Base-by-base conservation (phyloP, 2,329 filamentous ascomycete species). In the Hirsutella rhossiliensis region DNA sequence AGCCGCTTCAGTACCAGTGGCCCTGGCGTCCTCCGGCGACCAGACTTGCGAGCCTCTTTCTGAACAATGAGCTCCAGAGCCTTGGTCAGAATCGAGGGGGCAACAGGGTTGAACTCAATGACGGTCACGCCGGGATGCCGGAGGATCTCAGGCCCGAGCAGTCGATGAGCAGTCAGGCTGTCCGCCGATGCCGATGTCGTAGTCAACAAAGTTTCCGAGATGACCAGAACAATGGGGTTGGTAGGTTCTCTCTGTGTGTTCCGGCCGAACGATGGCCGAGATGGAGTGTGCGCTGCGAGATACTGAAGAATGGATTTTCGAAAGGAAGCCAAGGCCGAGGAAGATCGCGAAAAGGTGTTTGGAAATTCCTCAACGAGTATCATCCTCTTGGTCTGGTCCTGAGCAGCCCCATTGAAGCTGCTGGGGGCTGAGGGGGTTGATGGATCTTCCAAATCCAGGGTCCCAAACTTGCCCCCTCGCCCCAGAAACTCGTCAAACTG, bases 401-500 rank as follows among this genome's bases (percentile, higher is more conserved):
- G 47, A 23, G 43, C 47, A 7, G 43, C 18, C 28, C 40, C 40
- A 7, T 53, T 53, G 11, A 54, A 50, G 27, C 43, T 55, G 43
- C 37, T 48, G 4, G 55, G 48, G 2, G 52, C 44, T 54, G 59
- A 52, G 54, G 52, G 57, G 9, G 32, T 37, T 56, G 56, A 19
- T 37, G 52, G 47, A 11, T 45, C 49, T 37, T 65, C 62, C 37
- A 58, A 61, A 46, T 83, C 73, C 38, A 95, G 71, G 43, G 82
- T 82, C 15, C 82, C 78, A 62, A 92, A 95, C 49, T 82, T 84
- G 45, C 87, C 83, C 43, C 87, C 82, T 45, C 88, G 77, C 11
- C 79, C 82, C 47, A 98, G 69, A 53, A 97, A 98, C 48, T 97
- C 90, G 52, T 94, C 87, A 56, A 98, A 98, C 52, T 94, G 85